Base-by-base conservation (phyloP, 1,284 basidiomycete genomes). In the Rhodotorula sp. region DNA sequence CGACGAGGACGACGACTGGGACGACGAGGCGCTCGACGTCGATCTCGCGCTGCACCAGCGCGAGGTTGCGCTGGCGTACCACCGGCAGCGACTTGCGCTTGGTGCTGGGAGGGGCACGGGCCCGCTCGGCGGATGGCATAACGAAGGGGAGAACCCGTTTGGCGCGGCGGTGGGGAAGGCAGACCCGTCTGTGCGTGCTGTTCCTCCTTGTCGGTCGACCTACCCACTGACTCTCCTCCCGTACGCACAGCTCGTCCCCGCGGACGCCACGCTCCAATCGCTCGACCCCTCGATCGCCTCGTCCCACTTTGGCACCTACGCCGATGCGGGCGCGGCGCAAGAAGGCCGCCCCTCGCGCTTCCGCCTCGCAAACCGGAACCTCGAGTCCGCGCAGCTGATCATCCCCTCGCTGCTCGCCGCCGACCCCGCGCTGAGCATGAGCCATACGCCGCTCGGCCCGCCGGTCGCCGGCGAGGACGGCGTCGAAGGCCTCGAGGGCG, bases 61-160 rank as follows among this genome's bases (percentile, higher is more conserved):
- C 8, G 78, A 79, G 44, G 76, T 77, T 21, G 76, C 78, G 37
- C 69, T 79, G 19, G 78, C 67, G 29, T 77, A 78, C 29, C 77
- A 79, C 34, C 65, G 61, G 34, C 72, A 71, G 65, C 39, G 78
- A n/a, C 55, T 74, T 46, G 67, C 65, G 2, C 59, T 79, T 7
- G 77, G 73, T 6, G 77, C 74, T 0, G 78, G 78, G 2, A 55
- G 69, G 10, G 78, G 78, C 5, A 79, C 74, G 12, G 78, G 78
- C 2, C 65, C 78, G 7, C 61, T 79, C 7, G 77, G 78, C 8
- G 78, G 78, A 7, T 59, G 48, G 19, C 70, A 72, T 50, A 46
- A 51, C 9, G 63, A n/a, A 3, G 70, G 61, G 12, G 59, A 72
- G 59, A 36, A 53, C 32, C 61, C 57, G 1, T 67, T 71, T 25